Evolutionary conservation across 805 yeast genomes (phyloP).

Genomic region (Hanseniaspora taiwanica): DNA sequence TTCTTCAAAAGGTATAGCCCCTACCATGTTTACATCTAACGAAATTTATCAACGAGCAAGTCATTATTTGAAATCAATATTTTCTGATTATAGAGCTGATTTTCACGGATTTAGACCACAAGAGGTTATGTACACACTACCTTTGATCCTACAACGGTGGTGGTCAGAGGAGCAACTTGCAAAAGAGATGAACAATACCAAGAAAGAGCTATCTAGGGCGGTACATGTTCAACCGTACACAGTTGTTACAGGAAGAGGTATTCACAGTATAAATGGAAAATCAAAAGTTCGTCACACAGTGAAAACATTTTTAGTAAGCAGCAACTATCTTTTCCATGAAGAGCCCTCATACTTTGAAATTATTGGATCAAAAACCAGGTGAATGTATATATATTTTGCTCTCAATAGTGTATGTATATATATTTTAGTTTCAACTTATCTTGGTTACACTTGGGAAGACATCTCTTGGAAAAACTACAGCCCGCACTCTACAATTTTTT

Average conservation of each 20-base stretch:
- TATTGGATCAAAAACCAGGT: slow-evolving; percentile 28
- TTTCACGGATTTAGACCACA: slow-evolving; percentile 40
- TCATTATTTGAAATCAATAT: slow-evolving; percentile 10
- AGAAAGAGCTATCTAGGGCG: slow-evolving; percentile 4
- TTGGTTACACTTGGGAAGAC: too few relatives aligned
- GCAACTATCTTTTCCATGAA: slow-evolving; percentile 35
- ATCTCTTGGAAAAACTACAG: too few relatives aligned
- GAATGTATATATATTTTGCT: too few relatives aligned
- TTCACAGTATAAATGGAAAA: slow-evolving; percentile 48
- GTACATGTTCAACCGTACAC: slow-evolving; percentile 28
- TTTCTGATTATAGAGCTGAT: slow-evolving; percentile 28
- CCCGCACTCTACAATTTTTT: too few relatives aligned
- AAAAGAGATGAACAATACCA: slow-evolving; percentile 24
- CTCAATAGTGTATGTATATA: too few relatives aligned
- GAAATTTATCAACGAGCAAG: slow-evolving; percentile 8
- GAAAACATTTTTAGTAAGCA: slow-evolving; percentile 24
- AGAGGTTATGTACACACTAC: too few relatives aligned
- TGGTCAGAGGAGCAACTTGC: slow-evolving; percentile 42
- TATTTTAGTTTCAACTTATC: too few relatives aligned
- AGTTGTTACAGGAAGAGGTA: slow-evolving; percentile 57
- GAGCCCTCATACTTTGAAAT: slow-evolving; percentile 31
- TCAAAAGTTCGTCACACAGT: slow-evolving; percentile 36
- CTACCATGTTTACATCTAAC: slow-evolving; percentile 6
- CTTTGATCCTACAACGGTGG: too few relatives aligned
- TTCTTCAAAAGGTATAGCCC: neutral